Evolutionary conservation across 2,329 filamentous ascomycete species (phyloP).

Genomic region (Penicillium hesseltinei): DNA sequence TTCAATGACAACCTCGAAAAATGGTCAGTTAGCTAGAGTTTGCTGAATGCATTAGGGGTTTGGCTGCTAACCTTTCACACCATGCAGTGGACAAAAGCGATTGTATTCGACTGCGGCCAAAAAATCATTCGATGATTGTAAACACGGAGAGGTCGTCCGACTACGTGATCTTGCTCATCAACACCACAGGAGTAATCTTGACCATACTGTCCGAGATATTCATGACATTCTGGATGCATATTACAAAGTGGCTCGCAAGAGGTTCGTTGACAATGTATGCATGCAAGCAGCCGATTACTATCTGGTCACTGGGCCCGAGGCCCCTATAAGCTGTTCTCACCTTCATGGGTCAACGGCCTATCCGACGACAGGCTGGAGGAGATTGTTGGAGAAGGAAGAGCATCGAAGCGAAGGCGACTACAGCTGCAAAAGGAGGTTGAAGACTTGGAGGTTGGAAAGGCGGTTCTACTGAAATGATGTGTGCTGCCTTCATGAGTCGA

Average conservation of each 20-base stretch:
- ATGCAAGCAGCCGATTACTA: slow-evolving; percentile 57
- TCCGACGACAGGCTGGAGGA: too few relatives aligned
- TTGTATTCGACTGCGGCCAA: not conserved
- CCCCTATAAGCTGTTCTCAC: slow-evolving; percentile 56
- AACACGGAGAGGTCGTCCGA: not conserved
- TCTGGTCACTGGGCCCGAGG: slow-evolving; percentile 51
- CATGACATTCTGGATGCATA: slow-evolving; percentile 62
- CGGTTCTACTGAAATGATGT: too few relatives aligned
- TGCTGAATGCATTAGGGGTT: not conserved
- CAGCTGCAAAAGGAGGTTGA: too few relatives aligned
- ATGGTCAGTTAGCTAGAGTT: slow-evolving; percentile 1
- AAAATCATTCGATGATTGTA: not conserved
- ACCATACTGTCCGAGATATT: slow-evolving; percentile 47
- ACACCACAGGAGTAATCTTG: slow-evolving; percentile 15
- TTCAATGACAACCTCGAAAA: slow-evolving; percentile 51
- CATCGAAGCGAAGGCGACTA: too few relatives aligned
- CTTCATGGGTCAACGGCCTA: slow-evolving; percentile 47
- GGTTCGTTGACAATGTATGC: slow-evolving; percentile 63
- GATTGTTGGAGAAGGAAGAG: too few relatives aligned
- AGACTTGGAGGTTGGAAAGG: too few relatives aligned
- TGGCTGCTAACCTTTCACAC: not conserved
- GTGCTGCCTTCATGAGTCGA: too few relatives aligned
- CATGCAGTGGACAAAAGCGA: not conserved
- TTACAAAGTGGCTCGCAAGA: slow-evolving; percentile 60
- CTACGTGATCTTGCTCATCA: not conserved